These are phyloP conservation scores for Xylaria sp. DNA, from an alignment of 2,329 filamentous ascomycete species.

Conservation along the genomic window DNA sequence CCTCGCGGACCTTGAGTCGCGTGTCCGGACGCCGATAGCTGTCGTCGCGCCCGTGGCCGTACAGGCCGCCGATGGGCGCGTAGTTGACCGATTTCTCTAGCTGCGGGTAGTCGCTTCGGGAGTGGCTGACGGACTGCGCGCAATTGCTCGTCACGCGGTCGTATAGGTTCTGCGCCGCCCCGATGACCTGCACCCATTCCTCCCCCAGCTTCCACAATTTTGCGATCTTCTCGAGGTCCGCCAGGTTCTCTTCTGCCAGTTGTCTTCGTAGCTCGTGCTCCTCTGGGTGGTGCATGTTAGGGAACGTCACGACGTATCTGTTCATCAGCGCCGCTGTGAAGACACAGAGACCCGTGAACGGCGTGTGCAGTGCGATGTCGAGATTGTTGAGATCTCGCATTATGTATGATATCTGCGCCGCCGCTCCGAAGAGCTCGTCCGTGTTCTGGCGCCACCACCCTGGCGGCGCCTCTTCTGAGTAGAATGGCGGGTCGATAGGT, in stretches of 20 bases:
- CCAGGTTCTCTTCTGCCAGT: constrained; percentile 32
- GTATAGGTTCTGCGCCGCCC: constrained; percentile 30
- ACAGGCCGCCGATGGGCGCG: constrained; percentile 32
- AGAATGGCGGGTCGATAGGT: constrained; percentile 35
- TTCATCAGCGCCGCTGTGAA: constrained; percentile 37
- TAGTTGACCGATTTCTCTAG: constrained; percentile 34
- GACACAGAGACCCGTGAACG: constrained; percentile 37
- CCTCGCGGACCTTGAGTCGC: not conserved
- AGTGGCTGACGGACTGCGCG: constrained; percentile 24
- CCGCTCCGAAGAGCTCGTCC: constrained; percentile 35
- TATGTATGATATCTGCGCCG: constrained; percentile 35
- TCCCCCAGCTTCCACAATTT: constrained; percentile 32
- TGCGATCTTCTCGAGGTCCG: constrained; percentile 34
- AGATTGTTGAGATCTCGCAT: constrained; percentile 37
- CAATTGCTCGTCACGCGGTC: constrained; percentile 27
- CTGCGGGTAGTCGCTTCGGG: constrained; percentile 32
- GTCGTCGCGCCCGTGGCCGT: constrained; percentile 19
- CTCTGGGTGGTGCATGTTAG: constrained; percentile 28
- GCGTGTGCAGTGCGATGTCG: constrained; percentile 32
- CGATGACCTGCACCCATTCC: constrained; percentile 37
- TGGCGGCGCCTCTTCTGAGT: constrained; percentile 28
- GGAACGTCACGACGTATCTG: constrained; percentile 32
- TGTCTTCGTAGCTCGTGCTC: constrained; percentile 28
- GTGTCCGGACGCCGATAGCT: not conserved
- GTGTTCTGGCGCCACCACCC: constrained; percentile 38